Base-by-base conservation (phyloP, 2,329 filamentous ascomycete genomes). In the Neocatenulostroma microsporum region DNA sequence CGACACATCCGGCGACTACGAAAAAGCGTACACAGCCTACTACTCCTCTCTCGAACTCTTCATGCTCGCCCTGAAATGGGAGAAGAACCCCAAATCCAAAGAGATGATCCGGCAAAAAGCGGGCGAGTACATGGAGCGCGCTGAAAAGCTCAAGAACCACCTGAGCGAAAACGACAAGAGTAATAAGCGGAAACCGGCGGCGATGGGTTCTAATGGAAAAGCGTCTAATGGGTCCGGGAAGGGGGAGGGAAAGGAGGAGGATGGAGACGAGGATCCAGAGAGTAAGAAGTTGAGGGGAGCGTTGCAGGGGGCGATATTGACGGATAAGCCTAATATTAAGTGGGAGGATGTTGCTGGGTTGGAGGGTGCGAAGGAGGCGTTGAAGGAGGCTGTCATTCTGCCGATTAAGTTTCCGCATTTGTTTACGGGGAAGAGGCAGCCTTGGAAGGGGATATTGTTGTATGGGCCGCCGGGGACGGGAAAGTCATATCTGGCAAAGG, bases 1-100 rank as follows among this genome's bases (percentile, higher is more conserved):
- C 54, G 91, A 98, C 69, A 94, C 89, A 50, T 83, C 84, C 30
- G 88, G 86, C 60, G 86, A 96, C 61, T 98, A 98, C 67, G 87
- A 95, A 56, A 89, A 93, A 64, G 91, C 91, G 39, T 96, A 96
- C 63, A 84, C 94, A 60, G 74, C 83, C 46, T 98, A 98, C 76
- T 95, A 94, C 70, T 81, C 86, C 51, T 82, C 89, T 34, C 83
- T 98, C 52, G 89, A 98, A 67, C 78, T 96, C 40, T 98, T 96
- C 72, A 94, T 98, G 84, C 83, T 96, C 44, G 91, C 91, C 21
- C 74, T 98, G 42, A 98, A 98, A 72, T 98, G 89, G 89, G 91
- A 98, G 70, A 98, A 96, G 76, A 96, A 95, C 68, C 80, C 84
- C 46, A 89, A 88, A 54, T 88, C 86, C 47, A 96, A 96, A 71